phyloP scores from a whole-genome alignment of 805 yeast genomes.

The Phaffomyces thermotolerans region DNA sequence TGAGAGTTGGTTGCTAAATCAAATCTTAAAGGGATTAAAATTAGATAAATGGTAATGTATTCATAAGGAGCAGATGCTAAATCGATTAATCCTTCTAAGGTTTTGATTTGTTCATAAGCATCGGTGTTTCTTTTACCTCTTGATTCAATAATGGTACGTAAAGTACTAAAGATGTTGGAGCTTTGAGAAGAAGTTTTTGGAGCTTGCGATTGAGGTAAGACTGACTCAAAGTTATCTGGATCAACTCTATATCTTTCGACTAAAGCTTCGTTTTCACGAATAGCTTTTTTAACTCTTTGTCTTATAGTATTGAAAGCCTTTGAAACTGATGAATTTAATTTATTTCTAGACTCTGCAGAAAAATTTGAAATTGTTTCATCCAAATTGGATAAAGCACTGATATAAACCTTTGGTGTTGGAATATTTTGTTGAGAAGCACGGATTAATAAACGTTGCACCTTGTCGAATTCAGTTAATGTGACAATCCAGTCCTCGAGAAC shows the following conservation, averaged over 20 bases:
- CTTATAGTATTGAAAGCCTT: conserved; percentile 80
- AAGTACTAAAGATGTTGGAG: conserved; percentile 53
- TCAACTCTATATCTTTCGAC: conserved; percentile 54
- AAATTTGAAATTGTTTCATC: conserved; percentile 59
- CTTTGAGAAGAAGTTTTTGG: conserved; percentile 24
- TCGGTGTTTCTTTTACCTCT: conserved; percentile 96
- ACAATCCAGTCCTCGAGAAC: conserved; percentile 73
- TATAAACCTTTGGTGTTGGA: conserved; percentile 63
- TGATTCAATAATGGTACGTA: conserved; percentile 71
- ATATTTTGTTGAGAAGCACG: conserved; percentile 72
- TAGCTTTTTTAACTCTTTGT: conserved; percentile 80
- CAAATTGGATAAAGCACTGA: conserved; percentile 61
- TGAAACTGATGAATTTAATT: conserved; percentile 73
- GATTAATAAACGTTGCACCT: conserved; percentile 55
- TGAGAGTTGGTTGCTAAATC: conserved; percentile 65
- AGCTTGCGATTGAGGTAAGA: conserved; percentile 27
- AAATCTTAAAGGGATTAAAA: conserved; percentile 81
- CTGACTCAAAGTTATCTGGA: conserved; percentile 65
- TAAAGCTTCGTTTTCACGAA: conserved; percentile 58
- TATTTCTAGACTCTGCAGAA: conserved; percentile 47
- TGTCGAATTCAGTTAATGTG: conserved; percentile 72
- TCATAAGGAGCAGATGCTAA: conserved; percentile 60
- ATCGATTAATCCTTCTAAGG: conserved; percentile 53
- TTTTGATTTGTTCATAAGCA: conserved; percentile 64
- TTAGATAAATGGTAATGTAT: conserved; percentile 65